Conservation (phyloP, 2,329 filamentous ascomycete species). For the Tolypocladium tropicale region DNA sequence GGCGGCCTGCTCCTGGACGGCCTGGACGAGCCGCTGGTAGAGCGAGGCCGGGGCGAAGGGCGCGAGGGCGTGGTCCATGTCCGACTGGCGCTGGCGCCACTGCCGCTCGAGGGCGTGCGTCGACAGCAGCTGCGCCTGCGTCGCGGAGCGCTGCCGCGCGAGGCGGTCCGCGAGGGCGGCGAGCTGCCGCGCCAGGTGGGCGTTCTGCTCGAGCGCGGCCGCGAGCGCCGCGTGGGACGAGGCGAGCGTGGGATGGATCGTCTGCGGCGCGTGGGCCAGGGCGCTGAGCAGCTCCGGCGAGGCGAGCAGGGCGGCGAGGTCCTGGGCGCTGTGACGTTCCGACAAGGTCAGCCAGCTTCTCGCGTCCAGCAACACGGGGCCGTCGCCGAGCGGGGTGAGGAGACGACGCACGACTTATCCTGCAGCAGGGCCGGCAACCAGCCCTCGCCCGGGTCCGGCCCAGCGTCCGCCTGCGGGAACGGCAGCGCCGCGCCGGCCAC, state of each 20-base stretch:
- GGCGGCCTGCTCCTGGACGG: conserved; percentile 70
- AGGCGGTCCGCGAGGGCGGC: conserved; percentile 48
- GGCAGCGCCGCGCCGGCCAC: conserved; percentile 12
- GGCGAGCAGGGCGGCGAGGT: conserved; percentile 61
- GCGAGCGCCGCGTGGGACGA: conserved; percentile 56
- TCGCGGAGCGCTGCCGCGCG: conserved; percentile 52
- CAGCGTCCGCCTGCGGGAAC: conserved; percentile 14
- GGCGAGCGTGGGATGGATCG: conserved; percentile 61
- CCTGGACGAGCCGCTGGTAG: conserved; percentile 70
- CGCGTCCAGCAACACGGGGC: neutral
- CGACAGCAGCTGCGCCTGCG: conserved; percentile 72
- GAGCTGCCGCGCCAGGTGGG: conserved; percentile 56
- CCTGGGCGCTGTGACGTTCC: conserved; percentile 56
- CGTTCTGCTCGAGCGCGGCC: conserved; percentile 58
- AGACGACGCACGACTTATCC: conserved; percentile 63
- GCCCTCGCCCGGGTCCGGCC: conserved; percentile 52
- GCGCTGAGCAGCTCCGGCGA: conserved; percentile 58
- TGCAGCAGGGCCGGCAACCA: conserved; percentile 72
- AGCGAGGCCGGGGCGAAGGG: conserved; percentile 80
- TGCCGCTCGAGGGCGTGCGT: conserved; percentile 84
- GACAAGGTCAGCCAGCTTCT: neutral
- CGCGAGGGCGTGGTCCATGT: conserved; percentile 76
- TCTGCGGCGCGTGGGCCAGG: conserved; percentile 56
- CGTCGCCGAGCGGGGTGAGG: too few species aligned
- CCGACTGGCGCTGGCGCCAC: conserved; percentile 79